A percentile compares a stretch with the other conserved stretches of the same genome.
These are phyloP conservation scores for Neofusicoccum laricinum DNA, from an alignment of 2,329 filamentous ascomycete genomes.

Conservation along the genomic window DNA sequence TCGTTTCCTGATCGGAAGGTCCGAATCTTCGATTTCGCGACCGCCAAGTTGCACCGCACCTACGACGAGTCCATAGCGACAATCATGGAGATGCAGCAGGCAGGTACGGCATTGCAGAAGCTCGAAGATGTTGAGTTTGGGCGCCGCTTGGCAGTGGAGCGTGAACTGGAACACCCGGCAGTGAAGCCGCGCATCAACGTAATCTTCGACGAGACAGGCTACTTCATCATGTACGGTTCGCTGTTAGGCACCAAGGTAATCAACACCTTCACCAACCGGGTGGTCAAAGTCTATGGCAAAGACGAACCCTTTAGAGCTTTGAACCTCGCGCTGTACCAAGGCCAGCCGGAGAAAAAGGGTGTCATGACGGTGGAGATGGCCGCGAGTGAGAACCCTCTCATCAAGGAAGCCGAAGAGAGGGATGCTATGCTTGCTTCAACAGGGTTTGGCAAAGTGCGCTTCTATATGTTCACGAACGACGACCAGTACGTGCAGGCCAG, in stretches of 20 bases:
- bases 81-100: slow-evolving; percentile 91
- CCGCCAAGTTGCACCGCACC: slow-evolving; percentile 82
- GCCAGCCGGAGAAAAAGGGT: slow-evolving; percentile 89
- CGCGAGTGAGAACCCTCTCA: slow-evolving; percentile 85
- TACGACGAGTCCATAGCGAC: slow-evolving; percentile 93
- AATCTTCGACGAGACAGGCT: slow-evolving; percentile 91
- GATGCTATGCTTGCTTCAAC: slow-evolving; percentile 88
- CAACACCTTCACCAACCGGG: slow-evolving; percentile 90
- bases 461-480: slow-evolving; percentile 98
- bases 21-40: slow-evolving; percentile 86
- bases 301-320: slow-evolving; percentile 85
- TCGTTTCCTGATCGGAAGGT: slow-evolving; percentile 94
- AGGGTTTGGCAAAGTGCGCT: slow-evolving; percentile 81
- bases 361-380: slow-evolving; percentile 96
- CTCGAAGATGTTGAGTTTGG: slow-evolving; percentile 92
- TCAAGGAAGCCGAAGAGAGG: slow-evolving; percentile 85
- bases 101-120: slow-evolving; percentile 76
- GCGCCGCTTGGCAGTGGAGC: slow-evolving; percentile 78
- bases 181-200: slow-evolving; percentile 75
- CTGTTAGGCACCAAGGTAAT: slow-evolving; percentile 91
- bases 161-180: slow-evolving; percentile 72
- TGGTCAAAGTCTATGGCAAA: slow-evolving; percentile 84
- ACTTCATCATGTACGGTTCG: slow-evolving; percentile 93
- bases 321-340: slow-evolving; percentile 86
- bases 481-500: slow-evolving; percentile 50